Evolutionary conservation across 495 filamentous ascomycete species (phyloP).

Genomic region (Neurospora tetrasperma): DNA sequence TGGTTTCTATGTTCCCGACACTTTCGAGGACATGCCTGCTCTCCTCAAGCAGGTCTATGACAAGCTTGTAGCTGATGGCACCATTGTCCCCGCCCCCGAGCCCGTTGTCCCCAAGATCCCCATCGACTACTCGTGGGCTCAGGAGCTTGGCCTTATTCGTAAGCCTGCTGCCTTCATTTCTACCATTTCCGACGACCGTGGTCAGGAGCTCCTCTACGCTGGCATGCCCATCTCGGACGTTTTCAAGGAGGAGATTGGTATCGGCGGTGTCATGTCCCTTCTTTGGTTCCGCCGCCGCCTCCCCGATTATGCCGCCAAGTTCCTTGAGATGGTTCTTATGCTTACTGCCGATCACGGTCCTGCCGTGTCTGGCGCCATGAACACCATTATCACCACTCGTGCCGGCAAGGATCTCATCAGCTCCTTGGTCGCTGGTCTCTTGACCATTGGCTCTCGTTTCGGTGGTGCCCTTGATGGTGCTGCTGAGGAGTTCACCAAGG

Average conservation of each 20-base stretch:
- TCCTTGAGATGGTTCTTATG: slow-evolving; percentile 99
- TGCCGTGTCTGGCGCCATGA: slow-evolving; percentile 98
- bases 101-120: slow-evolving; percentile 96
- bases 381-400: slow-evolving; percentile 99
- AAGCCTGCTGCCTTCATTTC: slow-evolving; percentile 99
- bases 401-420: slow-evolving; percentile 97
- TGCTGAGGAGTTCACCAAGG: slow-evolving; percentile 96
- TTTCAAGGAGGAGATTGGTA: slow-evolving; percentile 97
- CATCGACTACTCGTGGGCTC: slow-evolving; percentile 99
- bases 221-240: slow-evolving; percentile 99
- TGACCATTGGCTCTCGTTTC: slow-evolving; percentile 97
- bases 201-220: slow-evolving; percentile 95
- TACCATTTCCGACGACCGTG: slow-evolving; percentile 98
- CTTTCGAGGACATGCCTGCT: slow-evolving; percentile 88
- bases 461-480: slow-evolving; percentile 97
- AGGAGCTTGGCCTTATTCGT: slow-evolving; percentile 97
- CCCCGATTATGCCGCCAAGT: slow-evolving; percentile 91
- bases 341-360: slow-evolving; percentile 98
- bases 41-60: slow-evolving; percentile 72
- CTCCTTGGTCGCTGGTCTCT: slow-evolving; percentile 86
- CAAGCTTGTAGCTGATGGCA: slow-evolving; percentile 69
- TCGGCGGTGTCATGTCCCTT: slow-evolving; percentile 98
- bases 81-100: slow-evolving; percentile 76
- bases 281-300: slow-evolving; percentile 99
- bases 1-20: slow-evolving; percentile 83